Evolutionary conservation across 2,329 filamentous ascomycete genomes (phyloP).

Genomic region (Cadophora sp.): DNA sequence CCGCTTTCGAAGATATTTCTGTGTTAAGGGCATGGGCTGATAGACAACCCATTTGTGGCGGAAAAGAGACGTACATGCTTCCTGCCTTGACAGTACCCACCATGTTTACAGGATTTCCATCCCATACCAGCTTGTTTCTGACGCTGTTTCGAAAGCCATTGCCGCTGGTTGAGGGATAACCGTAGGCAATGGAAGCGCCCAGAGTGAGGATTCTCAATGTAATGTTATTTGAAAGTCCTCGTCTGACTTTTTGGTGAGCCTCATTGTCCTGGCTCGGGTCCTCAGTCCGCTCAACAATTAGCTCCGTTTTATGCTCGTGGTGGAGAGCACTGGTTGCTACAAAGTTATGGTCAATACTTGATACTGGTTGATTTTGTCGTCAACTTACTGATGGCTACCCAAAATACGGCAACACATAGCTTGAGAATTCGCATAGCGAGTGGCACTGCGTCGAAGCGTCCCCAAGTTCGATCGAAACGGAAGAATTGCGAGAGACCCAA

Average conservation of each 20-base stretch:
- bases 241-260: background rate
- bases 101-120: conserved; percentile 16
- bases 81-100: conserved; percentile 14
- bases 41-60: background rate
- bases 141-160: conserved; percentile 19
- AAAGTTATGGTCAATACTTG: background rate
- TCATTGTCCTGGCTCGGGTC: background rate
- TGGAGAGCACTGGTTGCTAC: background rate
- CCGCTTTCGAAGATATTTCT: background rate
- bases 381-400: background rate
- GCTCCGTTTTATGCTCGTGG: background rate
- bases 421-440: background rate
- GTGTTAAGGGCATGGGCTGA: no score
- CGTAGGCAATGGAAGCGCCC: conserved; percentile 18
- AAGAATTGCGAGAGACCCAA: background rate
- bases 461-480: background rate
- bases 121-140: conserved; percentile 8
- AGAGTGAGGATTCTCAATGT: conserved; percentile 17
- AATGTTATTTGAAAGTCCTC: conserved; percentile 10
- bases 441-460: background rate
- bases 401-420: background rate
- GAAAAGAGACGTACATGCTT: conserved; percentile 6
- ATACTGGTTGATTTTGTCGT: background rate
- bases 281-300: background rate
- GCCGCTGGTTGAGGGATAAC: conserved; percentile 5